phyloP scores from a whole-genome alignment of 257 asterid species.

The Solanum arcanum region DNA sequence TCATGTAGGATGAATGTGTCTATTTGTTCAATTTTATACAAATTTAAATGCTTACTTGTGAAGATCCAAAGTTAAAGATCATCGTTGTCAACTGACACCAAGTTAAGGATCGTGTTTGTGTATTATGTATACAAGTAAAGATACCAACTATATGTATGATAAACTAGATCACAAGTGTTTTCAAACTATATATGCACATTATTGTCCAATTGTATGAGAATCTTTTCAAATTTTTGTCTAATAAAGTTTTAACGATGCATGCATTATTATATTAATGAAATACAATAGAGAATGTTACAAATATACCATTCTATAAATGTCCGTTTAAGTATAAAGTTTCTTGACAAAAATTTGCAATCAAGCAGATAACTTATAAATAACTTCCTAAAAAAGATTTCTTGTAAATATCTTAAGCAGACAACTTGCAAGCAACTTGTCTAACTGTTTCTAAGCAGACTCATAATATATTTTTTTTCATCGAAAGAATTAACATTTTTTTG shows the following conservation, averaged over 20 bases:
- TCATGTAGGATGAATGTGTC: no score
- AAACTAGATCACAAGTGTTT: not conserved
- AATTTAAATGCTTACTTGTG: no score
- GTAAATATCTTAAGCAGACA: not conserved
- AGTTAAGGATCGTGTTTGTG: no score
- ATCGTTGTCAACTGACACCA: no score
- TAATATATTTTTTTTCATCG: no score
- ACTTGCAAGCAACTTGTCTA: not conserved
- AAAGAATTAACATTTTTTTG: not conserved
- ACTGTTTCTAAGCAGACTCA: fast-evolving
- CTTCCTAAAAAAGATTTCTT: not conserved
- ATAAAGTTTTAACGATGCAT: not conserved
- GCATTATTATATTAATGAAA: not conserved
- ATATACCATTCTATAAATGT: not conserved
- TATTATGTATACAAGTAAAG: not conserved
- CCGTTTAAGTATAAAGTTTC: not conserved
- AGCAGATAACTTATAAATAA: not conserved
- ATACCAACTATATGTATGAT: not conserved
- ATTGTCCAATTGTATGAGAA: not conserved
- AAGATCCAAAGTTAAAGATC: no score
- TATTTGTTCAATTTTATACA: no score
- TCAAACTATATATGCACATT: not conserved
- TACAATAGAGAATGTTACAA: not conserved
- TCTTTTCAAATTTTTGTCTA: not conserved
- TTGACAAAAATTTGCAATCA: not conserved